phyloP scores from a whole-genome alignment of 768 basidiomycete species.

The Collybiopsis luxurians region DNA sequence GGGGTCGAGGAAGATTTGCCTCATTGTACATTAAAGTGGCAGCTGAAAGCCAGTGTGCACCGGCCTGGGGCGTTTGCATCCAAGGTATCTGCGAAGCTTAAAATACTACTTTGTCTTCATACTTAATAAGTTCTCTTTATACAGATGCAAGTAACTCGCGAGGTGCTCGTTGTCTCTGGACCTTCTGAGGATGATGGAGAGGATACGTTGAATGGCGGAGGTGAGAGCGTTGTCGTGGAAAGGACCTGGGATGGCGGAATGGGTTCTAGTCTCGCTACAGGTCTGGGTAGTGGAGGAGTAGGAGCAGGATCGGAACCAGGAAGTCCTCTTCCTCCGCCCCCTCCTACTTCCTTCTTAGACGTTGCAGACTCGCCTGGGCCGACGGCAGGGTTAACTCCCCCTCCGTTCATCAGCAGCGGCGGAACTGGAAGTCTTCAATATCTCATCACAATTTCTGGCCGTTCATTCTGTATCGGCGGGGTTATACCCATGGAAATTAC shows the following conservation, averaged over 20 bases:
- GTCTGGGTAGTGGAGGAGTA: neutral
- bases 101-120: conserved; percentile 32
- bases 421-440: conserved; percentile 50
- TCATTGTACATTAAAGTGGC: conserved; percentile 43
- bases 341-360: neutral
- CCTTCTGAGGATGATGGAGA: conserved; percentile 81
- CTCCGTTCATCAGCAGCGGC: conserved; percentile 37
- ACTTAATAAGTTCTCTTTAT: neutral
- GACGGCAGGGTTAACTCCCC: neutral
- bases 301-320: too few relatives aligned
- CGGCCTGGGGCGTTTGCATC: conserved; percentile 70
- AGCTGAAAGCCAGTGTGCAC: conserved; percentile 76
- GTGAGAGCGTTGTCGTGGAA: conserved; percentile 77
- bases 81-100: conserved; percentile 29
- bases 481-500: conserved; percentile 76
- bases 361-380: neutral
- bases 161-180: conserved; percentile 71
- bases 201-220: conserved; percentile 86
- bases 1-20: neutral
- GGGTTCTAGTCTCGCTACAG: neutral
- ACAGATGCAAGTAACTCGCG: conserved; percentile 55
- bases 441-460: conserved; percentile 67
- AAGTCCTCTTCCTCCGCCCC: neutral
- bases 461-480: conserved; percentile 82
- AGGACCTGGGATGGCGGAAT: conserved; percentile 73